A percentile compares a stretch with the other conserved stretches of the same genome.
Conservation (phyloP, 257 asterid species). For the Solanum corneliomulleri region DNA sequence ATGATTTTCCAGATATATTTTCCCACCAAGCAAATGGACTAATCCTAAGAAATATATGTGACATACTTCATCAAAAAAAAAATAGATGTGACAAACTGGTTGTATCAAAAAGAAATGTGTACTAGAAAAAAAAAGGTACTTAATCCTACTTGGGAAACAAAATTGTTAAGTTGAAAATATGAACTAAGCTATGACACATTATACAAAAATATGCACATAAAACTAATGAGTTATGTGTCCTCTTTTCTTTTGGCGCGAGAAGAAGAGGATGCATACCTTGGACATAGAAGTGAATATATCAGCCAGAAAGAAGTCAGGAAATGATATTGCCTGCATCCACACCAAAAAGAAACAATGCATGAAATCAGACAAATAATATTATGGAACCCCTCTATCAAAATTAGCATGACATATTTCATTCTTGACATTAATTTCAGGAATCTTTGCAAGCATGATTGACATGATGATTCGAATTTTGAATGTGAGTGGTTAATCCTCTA, state of each 20-base stretch:
- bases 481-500: not conserved
- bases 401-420: not conserved
- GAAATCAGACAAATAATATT: not conserved
- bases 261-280: slow-evolving; percentile 50
- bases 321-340: slow-evolving; percentile 68
- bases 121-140: not conserved
- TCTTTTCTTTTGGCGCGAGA: not conserved
- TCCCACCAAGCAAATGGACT: not conserved
- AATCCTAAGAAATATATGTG: not conserved
- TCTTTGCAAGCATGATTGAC: not conserved
- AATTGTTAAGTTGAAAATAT: not conserved
- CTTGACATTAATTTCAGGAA: not conserved
- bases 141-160: not conserved
- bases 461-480: not conserved
- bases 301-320: slow-evolving; percentile 93
- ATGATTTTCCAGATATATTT: not conserved
- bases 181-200: slow-evolving; percentile 3
- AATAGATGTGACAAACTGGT: not conserved
- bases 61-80: not conserved
- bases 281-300: slow-evolving; percentile 98
- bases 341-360: not conserved
- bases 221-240: not conserved
- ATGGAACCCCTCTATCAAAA: not conserved
- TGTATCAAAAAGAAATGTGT: not conserved
- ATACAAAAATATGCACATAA: not conserved